Conservation (phyloP, 257 asterid genomes). For the Jacaranda copaia region DNA sequence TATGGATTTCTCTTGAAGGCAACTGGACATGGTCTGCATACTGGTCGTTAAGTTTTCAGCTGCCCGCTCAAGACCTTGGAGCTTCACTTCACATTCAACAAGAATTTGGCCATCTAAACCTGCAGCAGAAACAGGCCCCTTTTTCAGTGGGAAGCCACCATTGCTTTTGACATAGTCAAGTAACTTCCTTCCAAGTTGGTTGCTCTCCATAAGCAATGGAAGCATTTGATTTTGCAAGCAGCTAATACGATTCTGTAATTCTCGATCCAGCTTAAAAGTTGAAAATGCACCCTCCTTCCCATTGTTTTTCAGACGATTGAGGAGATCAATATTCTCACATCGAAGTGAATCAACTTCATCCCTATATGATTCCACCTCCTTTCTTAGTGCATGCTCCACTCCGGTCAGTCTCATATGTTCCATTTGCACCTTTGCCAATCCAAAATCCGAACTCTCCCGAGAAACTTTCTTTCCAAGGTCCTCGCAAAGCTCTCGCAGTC, state of each 20-base stretch:
- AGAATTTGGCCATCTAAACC: conserved; percentile 68
- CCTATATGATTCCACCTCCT: conserved; percentile 83
- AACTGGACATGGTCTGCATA: conserved; percentile 56
- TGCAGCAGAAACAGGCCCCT: conserved; percentile 37
- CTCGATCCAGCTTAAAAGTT: conserved; percentile 82
- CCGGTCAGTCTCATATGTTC: conserved; percentile 91
- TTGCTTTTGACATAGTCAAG: conserved; percentile 66
- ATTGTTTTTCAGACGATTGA: conserved; percentile 70
- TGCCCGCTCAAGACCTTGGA: conserved; percentile 85
- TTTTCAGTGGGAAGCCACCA: conserved; percentile 43
- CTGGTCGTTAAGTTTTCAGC: conserved; percentile 67
- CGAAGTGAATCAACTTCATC: conserved; percentile 81
- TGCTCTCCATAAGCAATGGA: conserved; percentile 71
- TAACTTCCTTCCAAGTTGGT: conserved; percentile 73
- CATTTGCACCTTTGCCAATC: conserved; percentile 63
- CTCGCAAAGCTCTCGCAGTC: conserved; percentile 77
- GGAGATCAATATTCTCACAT: conserved; percentile 82
- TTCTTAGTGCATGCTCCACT: conserved; percentile 86
- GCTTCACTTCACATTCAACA: conserved; percentile 86
- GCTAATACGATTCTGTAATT: conserved; percentile 71
- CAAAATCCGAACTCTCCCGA: conserved; percentile 56
- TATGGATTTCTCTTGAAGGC: conserved; percentile 59
- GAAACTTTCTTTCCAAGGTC: conserved; percentile 71
- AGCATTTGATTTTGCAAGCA: conserved; percentile 82
- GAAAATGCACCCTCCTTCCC: conserved; percentile 74